Conservation (phyloP, 2,329 filamentous ascomycete species). For the Aspergillus fumigatus region DNA sequence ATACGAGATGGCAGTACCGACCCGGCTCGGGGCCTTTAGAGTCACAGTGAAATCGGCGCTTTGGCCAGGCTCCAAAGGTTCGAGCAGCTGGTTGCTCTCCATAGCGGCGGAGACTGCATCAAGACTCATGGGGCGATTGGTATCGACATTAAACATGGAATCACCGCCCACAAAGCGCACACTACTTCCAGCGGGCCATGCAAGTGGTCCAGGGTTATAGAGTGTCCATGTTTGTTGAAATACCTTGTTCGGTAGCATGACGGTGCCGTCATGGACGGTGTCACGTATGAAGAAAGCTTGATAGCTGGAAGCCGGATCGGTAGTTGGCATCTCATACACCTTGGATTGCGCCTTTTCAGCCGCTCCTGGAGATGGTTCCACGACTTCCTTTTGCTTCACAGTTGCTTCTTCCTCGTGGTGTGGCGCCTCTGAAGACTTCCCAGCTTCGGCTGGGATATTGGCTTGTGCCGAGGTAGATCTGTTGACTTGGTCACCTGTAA, state of each 20-base stretch:
- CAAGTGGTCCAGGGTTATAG: conserved; percentile 70
- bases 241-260: conserved; percentile 63
- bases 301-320: conserved; percentile 16
- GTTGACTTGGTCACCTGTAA: conserved; percentile 63
- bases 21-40: conserved; percentile 72
- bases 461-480: conserved; percentile 41
- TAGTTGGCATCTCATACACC: conserved; percentile 31
- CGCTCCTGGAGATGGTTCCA: conserved; percentile 29
- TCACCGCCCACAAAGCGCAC: conserved; percentile 92
- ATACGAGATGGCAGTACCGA: conserved; percentile 84
- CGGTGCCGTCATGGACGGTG: conserved; percentile 71
- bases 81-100: conserved; percentile 73
- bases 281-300: conserved; percentile 73
- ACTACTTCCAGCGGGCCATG: conserved; percentile 86
- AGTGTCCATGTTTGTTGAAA: conserved; percentile 93
- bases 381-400: not conserved
- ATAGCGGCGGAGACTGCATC: conserved; percentile 71
- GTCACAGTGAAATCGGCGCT: conserved; percentile 76
- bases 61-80: conserved; percentile 66
- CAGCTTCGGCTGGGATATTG: conserved; percentile 46
- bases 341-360: conserved; percentile 24
- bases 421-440: not conserved
- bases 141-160: conserved; percentile 90
- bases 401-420: conserved; percentile 1
- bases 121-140: conserved; percentile 71